Evolutionary conservation across 768 basidiomycete species (phyloP), one percentile per base, ranked within the genome.

Genomic region (Lactarius evosmus): DNA sequence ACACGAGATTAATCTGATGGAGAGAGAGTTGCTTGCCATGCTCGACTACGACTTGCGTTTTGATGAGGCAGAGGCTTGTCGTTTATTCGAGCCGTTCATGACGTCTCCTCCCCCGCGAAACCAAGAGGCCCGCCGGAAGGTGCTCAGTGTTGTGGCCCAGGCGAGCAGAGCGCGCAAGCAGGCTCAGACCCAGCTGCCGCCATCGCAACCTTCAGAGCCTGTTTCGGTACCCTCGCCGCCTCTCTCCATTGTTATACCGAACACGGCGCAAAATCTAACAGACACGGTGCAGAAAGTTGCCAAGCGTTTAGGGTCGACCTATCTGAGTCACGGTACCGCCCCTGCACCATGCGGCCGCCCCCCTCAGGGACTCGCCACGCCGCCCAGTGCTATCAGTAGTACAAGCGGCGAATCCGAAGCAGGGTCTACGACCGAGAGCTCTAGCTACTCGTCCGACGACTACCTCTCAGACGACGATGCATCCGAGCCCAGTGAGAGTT

Each of bases 11-110:
- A 97, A 95, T 75, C 81, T 95, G 66, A 98, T 98, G 96, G 96
- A 99, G 78, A 91, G 87, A 77, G 94, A 99, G 77, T 84, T 99
- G 32, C 85, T 99, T 59, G 89, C 83, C 74, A 80, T 98, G 63
- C 86, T 99, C 70, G 91, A 96, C 77, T 95, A 91, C 74, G 88
- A 98, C 74, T 85, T 99, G 61, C 86, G 92, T 54, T 93, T 98
- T 74, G 82, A 85, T 69, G 96, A 99, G 76, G 76, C 78, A 30
- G 94, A 97, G 70, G 87, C 89, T 9, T 74, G 82, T 67, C 67
- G 67, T 49, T 76, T 79, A 61, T 95, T 97, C 77, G 82, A 80
- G 12, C 87, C 90, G 3, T 87, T 91, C 75, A 80, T 91, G 78
- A 64, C 70, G 19, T 56, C 64, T 36, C 66, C 70, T 49, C 56